These are phyloP conservation scores for Cutaneotrichosporon sp. DNA, from an alignment of 1,284 basidiomycete genomes.

Conservation along the genomic window DNA sequence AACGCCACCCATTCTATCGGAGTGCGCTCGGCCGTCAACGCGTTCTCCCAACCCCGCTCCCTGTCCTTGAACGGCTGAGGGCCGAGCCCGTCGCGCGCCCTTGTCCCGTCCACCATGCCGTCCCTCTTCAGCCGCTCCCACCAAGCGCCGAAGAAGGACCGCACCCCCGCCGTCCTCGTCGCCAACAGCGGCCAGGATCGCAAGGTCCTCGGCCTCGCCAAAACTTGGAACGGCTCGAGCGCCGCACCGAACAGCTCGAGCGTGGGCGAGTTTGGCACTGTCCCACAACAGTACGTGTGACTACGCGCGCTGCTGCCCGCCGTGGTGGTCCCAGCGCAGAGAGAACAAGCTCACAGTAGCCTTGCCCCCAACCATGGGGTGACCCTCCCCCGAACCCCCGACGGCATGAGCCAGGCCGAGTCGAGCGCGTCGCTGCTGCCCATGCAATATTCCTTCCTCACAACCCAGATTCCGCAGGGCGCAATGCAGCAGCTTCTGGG, in stretches of 20 bases:
- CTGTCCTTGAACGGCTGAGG: conserved; percentile 3
- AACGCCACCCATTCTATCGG: not conserved
- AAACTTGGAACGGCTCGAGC: conserved; percentile 26
- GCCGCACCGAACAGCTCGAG: conserved; percentile 8
- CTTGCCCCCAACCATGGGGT: not conserved
- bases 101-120: conserved; percentile 17
- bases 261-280: conserved; percentile 26
- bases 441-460: conserved; percentile 38
- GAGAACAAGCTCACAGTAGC: not conserved
- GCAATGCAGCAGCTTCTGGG: conserved; percentile 31
- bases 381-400: not conserved
- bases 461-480: conserved; percentile 31
- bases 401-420: not conserved
- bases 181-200: conserved; percentile 19
- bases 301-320: not conserved
- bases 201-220: conserved; percentile 19
- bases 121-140: conserved; percentile 30
- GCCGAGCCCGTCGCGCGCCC: not conserved
- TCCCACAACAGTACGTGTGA: conserved; percentile 16
- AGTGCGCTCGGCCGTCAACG: not conserved
- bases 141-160: conserved; percentile 26
- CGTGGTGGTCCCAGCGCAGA: not conserved
- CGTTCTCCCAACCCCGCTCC: not conserved
- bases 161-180: conserved; percentile 21
- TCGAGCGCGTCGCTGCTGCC: conserved; percentile 30